phyloP scores from a whole-genome alignment of 768 basidiomycete species.

The Kwoniella sp. region DNA sequence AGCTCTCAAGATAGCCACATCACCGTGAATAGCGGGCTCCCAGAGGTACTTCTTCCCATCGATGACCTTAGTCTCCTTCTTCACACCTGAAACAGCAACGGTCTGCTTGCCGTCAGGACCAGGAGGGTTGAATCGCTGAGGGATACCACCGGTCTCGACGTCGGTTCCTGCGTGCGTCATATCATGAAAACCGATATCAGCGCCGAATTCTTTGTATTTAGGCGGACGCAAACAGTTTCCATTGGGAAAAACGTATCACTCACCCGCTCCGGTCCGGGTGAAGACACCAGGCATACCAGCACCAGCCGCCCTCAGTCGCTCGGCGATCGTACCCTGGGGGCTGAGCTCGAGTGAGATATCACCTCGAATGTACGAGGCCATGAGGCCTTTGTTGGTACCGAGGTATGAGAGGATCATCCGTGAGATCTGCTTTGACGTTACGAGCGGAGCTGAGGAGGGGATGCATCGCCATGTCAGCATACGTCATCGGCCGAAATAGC shows the following conservation, averaged over 20 bases:
- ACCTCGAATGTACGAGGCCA: conserved; percentile 46
- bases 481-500: conserved; percentile 1
- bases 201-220: background rate
- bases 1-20: conserved; percentile 51
- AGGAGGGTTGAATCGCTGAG: conserved; percentile 34
- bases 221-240: background rate
- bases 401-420: conserved; percentile 48
- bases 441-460: conserved; percentile 35
- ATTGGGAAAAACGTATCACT: conserved; percentile 14
- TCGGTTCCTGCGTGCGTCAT: conserved; percentile 36
- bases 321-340: conserved; percentile 53
- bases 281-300: conserved; percentile 52
- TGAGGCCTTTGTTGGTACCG: conserved; percentile 50
- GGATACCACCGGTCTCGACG: conserved; percentile 52
- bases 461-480: background rate
- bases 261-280: conserved; percentile 49
- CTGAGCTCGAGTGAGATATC: conserved; percentile 47
- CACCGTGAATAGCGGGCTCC: conserved; percentile 54
- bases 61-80: conserved; percentile 41
- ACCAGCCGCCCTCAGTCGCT: conserved; percentile 46
- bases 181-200: background rate
- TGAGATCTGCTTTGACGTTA: conserved; percentile 40
- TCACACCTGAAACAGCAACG: conserved; percentile 40
- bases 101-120: conserved; percentile 40
- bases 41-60: conserved; percentile 49